Base-by-base conservation (phyloP, 2,329 filamentous ascomycete species). In the Pestalotiopsis sp. region DNA sequence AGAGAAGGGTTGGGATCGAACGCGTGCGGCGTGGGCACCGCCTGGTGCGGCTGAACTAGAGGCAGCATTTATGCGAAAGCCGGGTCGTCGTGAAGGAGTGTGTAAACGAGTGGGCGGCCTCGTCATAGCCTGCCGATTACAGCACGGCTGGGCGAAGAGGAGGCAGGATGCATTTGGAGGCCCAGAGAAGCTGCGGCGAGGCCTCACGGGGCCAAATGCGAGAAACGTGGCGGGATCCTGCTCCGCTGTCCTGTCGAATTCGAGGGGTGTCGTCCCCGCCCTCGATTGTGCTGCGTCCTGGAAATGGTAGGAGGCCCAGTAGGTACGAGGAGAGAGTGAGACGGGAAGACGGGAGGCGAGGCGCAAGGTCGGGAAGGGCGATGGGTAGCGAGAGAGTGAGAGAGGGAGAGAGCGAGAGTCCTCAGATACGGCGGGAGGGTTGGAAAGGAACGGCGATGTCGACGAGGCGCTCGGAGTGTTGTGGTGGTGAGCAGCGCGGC, bases 1-100 rank as follows among this genome's bases (percentile, higher is more conserved):
- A 69, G 70, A 27, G 72, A 65, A 38, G 64, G 57, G 60, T 68
- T 71, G 14, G 70, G 20, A 31, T 84, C 80, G 73, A 81, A 77
- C 69, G 80, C 81, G 68, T 79, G 77, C 69, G 80, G 79, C 60
- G 80, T 78, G 68, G 82, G 84, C 83, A 85, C 84, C 82, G 81
- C 80, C 73, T 78, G 84, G 82, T 85, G 83, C 81, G 82, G 83
- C 76, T 87, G 86, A 69, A 86, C 77, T 71, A 84, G 80, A 72
- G 86, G 84, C 70, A 86, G 80, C 85, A 87, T 87, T 69, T 73
- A 70, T 71, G 65, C 36, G 45, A 23, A 57, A 38, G 64, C 13
- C 25, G 31, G 31, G 20, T 17, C 27, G 52, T 41, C 23, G 58
- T 23, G 27, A 76, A 73, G 68, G 72, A 75, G 69, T 68, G 73